Evolutionary conservation across 768 basidiomycete species (phyloP), one percentile per base, ranked within the genome.

Genomic region (Hygrophoropsis aurantiaca): DNA sequence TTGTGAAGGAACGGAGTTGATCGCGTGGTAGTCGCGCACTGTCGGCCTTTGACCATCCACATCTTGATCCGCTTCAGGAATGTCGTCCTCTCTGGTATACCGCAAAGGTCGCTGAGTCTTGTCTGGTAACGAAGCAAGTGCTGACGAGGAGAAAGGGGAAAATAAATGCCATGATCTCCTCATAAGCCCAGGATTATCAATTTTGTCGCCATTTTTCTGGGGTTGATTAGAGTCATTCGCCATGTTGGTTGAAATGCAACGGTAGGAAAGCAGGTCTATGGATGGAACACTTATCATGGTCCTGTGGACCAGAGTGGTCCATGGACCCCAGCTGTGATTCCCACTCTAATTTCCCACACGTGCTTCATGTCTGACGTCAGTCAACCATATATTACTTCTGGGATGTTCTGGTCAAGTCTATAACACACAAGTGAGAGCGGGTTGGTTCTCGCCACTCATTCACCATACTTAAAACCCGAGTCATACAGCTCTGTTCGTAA

Each of bases 11-110:
- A 84, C 58, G 3, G 73, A 60, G 56, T 78, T 85, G 64, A 90
- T 90, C 2, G 89, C 74, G 60, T 84, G 81, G 60, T 91, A 91
- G 64, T 91, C 85, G 37, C 82, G 72, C 24, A 87, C 75, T 24
- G 79, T 77, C 11, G 85, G 81, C 52, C 75, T 65, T 50, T 82
- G 74, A 5, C 81, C 83, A 37, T 71, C 54, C 2, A 60, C 64
- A 44, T 79, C 75, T 42, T 69, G 66, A 19, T 71, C 66, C 0
- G 78, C 76, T 19, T 85, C 80, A 1, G 89, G 89, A 34, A 90
- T 88, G 52, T 77, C 76, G 61, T 92, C 87, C 6, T 84, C 76
- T 32, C 90, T 82, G 7, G 79, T 78, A 59, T 90, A 87, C 3
- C 78, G 68, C 0, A 69, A 55, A 0, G 74, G 61, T 9, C 66